Percentiles rank a stretch among this genome's conserved stretches.
These are phyloP conservation scores for Pythium oligandrum DNA, from an alignment of 352 stramenopile species.

Conservation along the genomic window DNA sequence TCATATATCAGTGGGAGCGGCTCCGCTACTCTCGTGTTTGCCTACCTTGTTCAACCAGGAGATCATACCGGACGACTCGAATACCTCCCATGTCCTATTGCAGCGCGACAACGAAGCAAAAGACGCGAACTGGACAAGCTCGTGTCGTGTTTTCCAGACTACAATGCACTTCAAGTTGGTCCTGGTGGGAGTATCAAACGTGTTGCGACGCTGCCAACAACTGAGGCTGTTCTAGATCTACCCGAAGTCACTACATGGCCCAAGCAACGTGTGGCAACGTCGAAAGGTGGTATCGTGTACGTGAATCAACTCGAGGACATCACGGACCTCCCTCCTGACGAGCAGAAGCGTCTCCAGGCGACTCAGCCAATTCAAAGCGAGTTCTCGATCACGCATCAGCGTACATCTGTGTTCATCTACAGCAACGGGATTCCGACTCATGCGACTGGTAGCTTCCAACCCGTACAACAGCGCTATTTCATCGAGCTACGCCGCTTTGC, in stretches of 20 bases:
- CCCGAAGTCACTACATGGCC: slow-evolving; percentile 62
- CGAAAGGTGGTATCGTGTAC: slow-evolving; percentile 31
- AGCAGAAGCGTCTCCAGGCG: background rate
- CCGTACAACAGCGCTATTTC: slow-evolving; percentile 39
- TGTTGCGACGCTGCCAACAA: slow-evolving; percentile 29
- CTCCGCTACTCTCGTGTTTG: slow-evolving; percentile 36
- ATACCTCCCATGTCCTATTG: slow-evolving; percentile 40
- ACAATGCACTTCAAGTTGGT: slow-evolving; percentile 46
- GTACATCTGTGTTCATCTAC: slow-evolving; percentile 41
- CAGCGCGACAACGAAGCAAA: slow-evolving; percentile 17
- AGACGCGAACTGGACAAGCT: slow-evolving; percentile 43
- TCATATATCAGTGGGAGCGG: slow-evolving; percentile 39
- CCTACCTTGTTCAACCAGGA: slow-evolving; percentile 43
- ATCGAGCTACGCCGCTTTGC: slow-evolving; percentile 57
- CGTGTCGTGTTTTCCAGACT: slow-evolving; percentile 32
- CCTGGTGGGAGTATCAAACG: slow-evolving; percentile 40
- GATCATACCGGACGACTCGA: slow-evolving; percentile 59
- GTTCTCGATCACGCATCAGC: slow-evolving; percentile 38
- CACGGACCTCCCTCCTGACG: slow-evolving; percentile 14
- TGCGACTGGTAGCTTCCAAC: background rate
- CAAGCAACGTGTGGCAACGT: slow-evolving; percentile 38
- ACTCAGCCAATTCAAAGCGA: slow-evolving; percentile 24
- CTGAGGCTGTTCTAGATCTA: slow-evolving; percentile 51
- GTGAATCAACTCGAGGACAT: slow-evolving; percentile 42
- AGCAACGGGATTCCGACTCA: slow-evolving; percentile 63